Base-by-base conservation (phyloP, 768 basidiomycete species). In the Lentinula raphanica region DNA sequence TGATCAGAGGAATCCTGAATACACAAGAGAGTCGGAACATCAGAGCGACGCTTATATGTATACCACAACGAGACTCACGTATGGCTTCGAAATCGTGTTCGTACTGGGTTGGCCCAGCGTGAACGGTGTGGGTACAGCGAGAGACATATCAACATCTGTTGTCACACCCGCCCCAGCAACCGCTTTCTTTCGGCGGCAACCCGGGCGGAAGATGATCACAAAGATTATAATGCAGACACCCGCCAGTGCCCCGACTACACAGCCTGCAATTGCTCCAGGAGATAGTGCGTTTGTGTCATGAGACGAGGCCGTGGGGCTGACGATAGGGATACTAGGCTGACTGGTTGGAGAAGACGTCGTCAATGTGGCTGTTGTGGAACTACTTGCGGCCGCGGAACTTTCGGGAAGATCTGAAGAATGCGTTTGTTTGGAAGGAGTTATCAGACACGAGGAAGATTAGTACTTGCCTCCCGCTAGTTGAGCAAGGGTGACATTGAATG, bases 231-330 rank as follows among this genome's bases (percentile, higher is more conserved):
- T 32, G n/a, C 17, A 29, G 19, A 56, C 5, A 42, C 29, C 19
- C 12, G 54, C 54, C 6, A 56, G 38, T 44, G 40, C 54, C 4
- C 54, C 54, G 44, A 56, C 54, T 21, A 56, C 54, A 5, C 54
- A 40, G 13, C 54, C 54, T 11, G 54, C 54, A 11, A 56, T 56
- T 1, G 54, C 54, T 9, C 44, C 44, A 28, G 12, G 28, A 56
- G 8, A 13, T 46, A 29, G 23, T 32, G 21, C 38, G 32, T 35
- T 12, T n/a, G 17, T 9, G 12, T 44, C 21, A 21, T 21, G 11
- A 13, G 50, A 53, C 5, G 50, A 21, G 21, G 50, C 21, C 9
- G 32, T 27, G 31, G n/a, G n/a, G n/a, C 27, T 29, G 29, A 11
- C 15, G 19, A 28, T 19, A 21, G 49, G 5, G 1, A 29, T 31